Evolutionary conservation across 140 eudicot species (phyloP).

Genomic region (Bidens hawaiensis): DNA sequence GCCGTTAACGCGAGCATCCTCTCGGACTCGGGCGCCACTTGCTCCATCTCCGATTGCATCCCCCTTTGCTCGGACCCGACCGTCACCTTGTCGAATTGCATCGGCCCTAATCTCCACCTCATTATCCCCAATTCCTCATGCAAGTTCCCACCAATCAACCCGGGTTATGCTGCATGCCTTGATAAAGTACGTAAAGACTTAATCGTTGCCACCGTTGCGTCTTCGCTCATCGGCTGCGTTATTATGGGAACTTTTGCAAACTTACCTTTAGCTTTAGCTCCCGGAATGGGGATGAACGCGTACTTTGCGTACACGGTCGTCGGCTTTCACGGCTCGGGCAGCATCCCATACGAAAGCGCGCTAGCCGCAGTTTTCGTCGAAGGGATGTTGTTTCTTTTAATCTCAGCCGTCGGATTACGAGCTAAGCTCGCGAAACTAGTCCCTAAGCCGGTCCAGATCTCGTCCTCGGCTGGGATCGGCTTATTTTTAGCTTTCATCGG

Average conservation of each 20-base stretch:
- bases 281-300: conserved; percentile 90
- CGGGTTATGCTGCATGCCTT: conserved; percentile 79
- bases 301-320: conserved; percentile 87
- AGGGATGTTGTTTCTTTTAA: conserved; percentile 54
- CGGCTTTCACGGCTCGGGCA: conserved; percentile 92
- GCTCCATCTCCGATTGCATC: conserved; percentile 77
- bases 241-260: conserved; percentile 86
- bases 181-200: conserved; percentile 55
- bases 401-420: conserved; percentile 76
- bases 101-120: conserved; percentile 23
- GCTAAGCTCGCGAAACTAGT: conserved; percentile 65
- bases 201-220: conserved; percentile 77
- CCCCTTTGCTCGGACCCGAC: conserved; percentile 71
- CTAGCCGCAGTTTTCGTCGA: conserved; percentile 82
- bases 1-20: conserved; percentile 91
- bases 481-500: conserved; percentile 82
- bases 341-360: conserved; percentile 57
- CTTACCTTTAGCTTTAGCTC: conserved; percentile 77
- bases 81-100: conserved; percentile 39
- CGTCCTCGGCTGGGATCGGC: conserved; percentile 87
- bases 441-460: conserved; percentile 71
- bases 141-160: conserved; percentile 79
- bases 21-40: conserved; percentile 87
- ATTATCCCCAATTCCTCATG: conserved; percentile 55
- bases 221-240: conserved; percentile 65